Conservation (phyloP, 306 rosid species). For the Cucurbita moschata region DNA sequence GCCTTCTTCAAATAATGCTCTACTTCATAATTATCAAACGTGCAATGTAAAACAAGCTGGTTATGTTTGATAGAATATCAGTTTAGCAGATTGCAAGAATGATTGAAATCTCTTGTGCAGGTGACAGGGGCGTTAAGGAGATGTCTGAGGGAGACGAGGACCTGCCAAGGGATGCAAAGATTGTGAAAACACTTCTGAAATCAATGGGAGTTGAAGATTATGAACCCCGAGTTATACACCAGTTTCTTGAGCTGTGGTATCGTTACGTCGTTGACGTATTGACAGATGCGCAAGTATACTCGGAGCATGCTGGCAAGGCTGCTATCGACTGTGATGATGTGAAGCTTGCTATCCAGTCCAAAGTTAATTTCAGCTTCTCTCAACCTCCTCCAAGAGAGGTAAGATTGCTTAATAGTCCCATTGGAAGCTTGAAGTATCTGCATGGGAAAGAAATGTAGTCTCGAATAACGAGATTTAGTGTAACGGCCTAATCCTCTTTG, state of each 20-base stretch:
- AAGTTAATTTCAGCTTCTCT: slow-evolving; percentile 83
- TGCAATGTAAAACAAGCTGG: background rate
- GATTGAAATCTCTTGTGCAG: background rate
- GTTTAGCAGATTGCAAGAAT: background rate
- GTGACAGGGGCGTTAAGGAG: background rate
- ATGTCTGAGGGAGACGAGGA: slow-evolving; percentile 77
- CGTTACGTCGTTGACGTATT: slow-evolving; percentile 76
- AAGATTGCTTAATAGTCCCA: slow-evolving; percentile 1
- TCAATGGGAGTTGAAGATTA: slow-evolving; percentile 89
- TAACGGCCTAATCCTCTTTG: too few species aligned
- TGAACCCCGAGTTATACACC: slow-evolving; percentile 72
- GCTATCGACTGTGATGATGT: slow-evolving; percentile 73
- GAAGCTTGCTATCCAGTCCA: slow-evolving; percentile 86
- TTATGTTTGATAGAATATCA: background rate
- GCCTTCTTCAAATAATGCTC: background rate
- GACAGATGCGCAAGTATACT: slow-evolving; percentile 83
- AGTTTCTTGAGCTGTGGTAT: slow-evolving; percentile 85
- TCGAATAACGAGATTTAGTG: background rate
- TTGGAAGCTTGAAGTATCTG: background rate
- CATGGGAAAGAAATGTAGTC: background rate
- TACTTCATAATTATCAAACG: background rate
- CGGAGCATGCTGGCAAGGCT: slow-evolving; percentile 74
- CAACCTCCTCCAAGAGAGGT: slow-evolving; percentile 99
- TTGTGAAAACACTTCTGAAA: slow-evolving; percentile 55
- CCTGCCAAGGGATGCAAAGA: slow-evolving; percentile 83